Evolutionary conservation across 768 basidiomycete genomes (phyloP), one percentile per base, ranked within the genome.

Genomic region (Tylopilus plumbeoviolaceoides): DNA sequence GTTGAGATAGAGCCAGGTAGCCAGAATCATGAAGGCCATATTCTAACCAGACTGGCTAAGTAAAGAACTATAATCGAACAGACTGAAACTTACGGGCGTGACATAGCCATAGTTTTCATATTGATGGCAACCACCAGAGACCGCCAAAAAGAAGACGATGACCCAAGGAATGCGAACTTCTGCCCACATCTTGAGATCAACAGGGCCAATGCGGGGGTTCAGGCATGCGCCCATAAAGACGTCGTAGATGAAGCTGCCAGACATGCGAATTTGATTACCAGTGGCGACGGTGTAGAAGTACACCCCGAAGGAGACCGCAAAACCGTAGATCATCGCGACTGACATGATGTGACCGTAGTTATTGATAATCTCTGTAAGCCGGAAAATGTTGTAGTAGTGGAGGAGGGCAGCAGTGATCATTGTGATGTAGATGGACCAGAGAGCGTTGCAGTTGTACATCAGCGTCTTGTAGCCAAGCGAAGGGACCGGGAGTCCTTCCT

Each of bases 121-220:
- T 67, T 99, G 97, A 73, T 97, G 98, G 74, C 90, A 90, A 21
- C 85, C 89, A 44, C 93, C 95, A 23, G 89, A 94, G 33, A 98
- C 83, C 5, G 94, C 81, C 59, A 98, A 78, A 72, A 93, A 87
- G 77, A 98, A 98, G 17, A 97, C 85, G 48, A 97, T 83, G 38
- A 95, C 87, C 97, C 97, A 99, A 5, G 95, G 93, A 59, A 99
- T 89, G 46, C 97, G 84, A 54, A 98, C 91, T 65, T 97, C 94
- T 5, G 91, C 91, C 86, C 92, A 99, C 95, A 98, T 98, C 73
- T 99, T 99, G 64, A 99, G 74, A 71, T 98, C 95, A 56, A 99
- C 80, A 18, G 79, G 76, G 7, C 93, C 93, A 55, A 99, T 79
- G 53, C 95, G 84, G 7, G 97, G 97, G 73, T 98, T 99, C 57